phyloP scores from a whole-genome alignment of 2,329 filamentous ascomycete species.

The Fusarium tanahbumbuense region DNA sequence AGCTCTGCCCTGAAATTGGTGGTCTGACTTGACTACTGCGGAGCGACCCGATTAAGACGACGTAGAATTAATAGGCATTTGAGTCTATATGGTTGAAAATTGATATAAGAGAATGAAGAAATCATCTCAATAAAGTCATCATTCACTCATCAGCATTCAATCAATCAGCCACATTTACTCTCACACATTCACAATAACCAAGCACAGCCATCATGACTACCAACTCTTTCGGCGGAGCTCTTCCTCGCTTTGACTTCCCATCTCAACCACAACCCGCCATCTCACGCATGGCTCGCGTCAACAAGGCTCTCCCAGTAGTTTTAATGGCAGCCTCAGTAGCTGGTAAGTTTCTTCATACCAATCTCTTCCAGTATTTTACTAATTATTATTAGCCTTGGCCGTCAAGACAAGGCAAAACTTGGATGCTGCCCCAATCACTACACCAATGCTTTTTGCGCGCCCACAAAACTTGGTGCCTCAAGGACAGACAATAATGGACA shows the following conservation, averaged over 20 bases:
- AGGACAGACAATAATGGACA: constrained; percentile 14
- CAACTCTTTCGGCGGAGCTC: constrained; percentile 40
- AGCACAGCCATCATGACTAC: constrained; percentile 29
- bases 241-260: constrained; percentile 39
- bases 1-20: constrained; percentile 5
- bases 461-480: constrained; percentile 13
- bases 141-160: constrained; percentile 5
- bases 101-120: constrained; percentile 26
- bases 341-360: background rate
- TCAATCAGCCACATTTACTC: background rate
- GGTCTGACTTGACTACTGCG: constrained; percentile 25
- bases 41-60: constrained; percentile 2
- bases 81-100: background rate
- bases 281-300: constrained; percentile 33
- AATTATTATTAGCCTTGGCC: constrained; percentile 16
- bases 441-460: background rate
- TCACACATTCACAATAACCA: background rate
- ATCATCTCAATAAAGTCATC: background rate
- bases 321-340: constrained; percentile 23
- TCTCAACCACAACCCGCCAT: constrained; percentile 17
- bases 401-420: constrained; percentile 26
- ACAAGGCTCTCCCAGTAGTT: constrained; percentile 29
- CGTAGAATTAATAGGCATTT: constrained; percentile 1
- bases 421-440: background rate
- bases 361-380: background rate